Conservation (phyloP, 2,329 filamentous ascomycete species). For the Ophiosphaerella herpotricha region DNA sequence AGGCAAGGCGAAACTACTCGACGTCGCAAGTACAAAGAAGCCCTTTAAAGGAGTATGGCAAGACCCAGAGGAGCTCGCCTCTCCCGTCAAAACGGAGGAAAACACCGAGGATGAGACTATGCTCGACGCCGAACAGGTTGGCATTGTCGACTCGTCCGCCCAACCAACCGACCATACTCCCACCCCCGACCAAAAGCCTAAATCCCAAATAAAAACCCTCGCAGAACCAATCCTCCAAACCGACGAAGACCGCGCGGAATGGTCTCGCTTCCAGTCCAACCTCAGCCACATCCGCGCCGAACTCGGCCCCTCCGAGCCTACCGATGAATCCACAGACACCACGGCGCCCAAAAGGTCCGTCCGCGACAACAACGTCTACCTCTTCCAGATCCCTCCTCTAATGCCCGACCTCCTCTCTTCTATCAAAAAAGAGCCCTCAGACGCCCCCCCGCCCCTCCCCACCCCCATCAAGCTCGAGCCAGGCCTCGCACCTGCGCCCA, state of each 20-base stretch:
- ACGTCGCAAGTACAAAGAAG: constrained; percentile 49
- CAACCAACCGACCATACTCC: constrained; percentile 35
- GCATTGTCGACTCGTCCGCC: constrained; percentile 16
- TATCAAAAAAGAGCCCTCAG: constrained; percentile 36
- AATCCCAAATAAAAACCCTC: constrained; percentile 18
- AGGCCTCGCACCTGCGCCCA: constrained; percentile 23
- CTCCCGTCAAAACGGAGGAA: constrained; percentile 59
- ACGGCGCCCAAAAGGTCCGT: constrained; percentile 28
- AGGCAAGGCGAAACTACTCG: constrained; percentile 50
- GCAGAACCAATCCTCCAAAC: constrained; percentile 55
- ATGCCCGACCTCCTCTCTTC: constrained; percentile 59
- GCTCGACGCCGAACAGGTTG: constrained; percentile 35
- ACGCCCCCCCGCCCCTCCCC: constrained; percentile 11
- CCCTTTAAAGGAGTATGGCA: constrained; percentile 53
- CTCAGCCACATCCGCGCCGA: constrained; percentile 54
- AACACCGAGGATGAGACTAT: constrained; percentile 51
- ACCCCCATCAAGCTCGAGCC: constrained; percentile 41
- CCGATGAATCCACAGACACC: constrained; percentile 19
- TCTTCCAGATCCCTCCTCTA: constrained; percentile 68
- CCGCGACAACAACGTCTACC: constrained; percentile 61
- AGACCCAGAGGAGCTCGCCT: constrained; percentile 45
- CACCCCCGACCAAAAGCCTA: constrained; percentile 37
- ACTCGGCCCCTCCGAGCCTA: constrained; percentile 46
- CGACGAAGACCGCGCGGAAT: constrained; percentile 58
- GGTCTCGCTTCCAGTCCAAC: constrained; percentile 54